Evolutionary conservation across 2,329 filamentous ascomycete genomes (phyloP), one percentile per base, ranked within the genome.

Genomic region (Clonostachys sp.): DNA sequence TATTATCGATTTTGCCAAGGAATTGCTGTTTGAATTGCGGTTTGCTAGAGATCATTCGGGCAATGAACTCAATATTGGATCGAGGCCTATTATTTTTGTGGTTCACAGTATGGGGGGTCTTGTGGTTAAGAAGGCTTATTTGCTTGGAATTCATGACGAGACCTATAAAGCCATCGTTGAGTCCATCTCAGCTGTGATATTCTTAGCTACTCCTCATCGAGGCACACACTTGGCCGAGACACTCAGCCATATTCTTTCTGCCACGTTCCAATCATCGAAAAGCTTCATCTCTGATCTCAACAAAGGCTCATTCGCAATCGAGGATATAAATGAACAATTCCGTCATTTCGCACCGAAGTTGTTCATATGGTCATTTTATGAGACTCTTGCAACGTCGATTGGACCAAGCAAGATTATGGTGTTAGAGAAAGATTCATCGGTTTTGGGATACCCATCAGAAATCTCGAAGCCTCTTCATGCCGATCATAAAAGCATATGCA

Each of bases 61-160:
- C 3, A 20, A 18, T n/a, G 14, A 34, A 4, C 14, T 44, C 5
- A 20, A 40, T n/a, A 41, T 44, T 1, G 41, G 42, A 10, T 12
- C 30, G 34, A 12, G 6, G 13, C 41, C 41, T 12, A 48, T 48
- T n/a, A 41, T 48, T 9, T 45, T 48, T 17, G 46, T 48, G 2
- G 46, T 33, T 12, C 46, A 48, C 20, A 47, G 45, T n/a, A 47
- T 47, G 45, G 45, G 45, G 9, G 45, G 45, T 3, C 17, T 43
- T 1, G 45, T 47, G 12, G 45, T 44, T 1, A 47, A 47, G 40
- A 47, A 47, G 24, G 45, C 33, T n/a, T 42, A 44, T 18, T 12
- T 47, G 12, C 17, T 47, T n/a, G 39, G 40, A 13, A 33, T 16
- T 9, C 24, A 43, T 9, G 45, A 47, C 30, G 33, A 6, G 10